Conservation (phyloP, 23 red algal genomes). For the Pyropia haitanensis region DNA sequence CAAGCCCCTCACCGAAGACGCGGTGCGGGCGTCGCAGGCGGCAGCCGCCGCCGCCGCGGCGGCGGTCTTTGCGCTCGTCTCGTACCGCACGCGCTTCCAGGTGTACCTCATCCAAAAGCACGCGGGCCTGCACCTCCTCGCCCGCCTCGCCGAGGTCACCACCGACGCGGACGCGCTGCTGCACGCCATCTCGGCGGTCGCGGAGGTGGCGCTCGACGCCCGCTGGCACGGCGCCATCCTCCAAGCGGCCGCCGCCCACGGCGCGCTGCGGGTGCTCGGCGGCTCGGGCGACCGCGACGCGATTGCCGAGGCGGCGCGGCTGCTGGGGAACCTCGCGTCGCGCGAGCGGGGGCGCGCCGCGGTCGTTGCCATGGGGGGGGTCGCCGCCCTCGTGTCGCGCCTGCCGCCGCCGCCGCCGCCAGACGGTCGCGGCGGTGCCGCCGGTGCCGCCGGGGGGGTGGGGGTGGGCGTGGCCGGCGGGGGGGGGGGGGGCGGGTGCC, state of each 20-base stretch:
- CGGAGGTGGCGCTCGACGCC: slow-evolving; percentile 29
- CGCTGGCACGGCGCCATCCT: slow-evolving; percentile 37
- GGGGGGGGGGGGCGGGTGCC: background rate
- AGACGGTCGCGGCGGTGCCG: background rate
- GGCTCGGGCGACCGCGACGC: slow-evolving; percentile 29
- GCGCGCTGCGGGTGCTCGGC: slow-evolving; percentile 31
- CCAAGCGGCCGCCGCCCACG: slow-evolving; percentile 5
- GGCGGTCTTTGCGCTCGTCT: slow-evolving; percentile 24
- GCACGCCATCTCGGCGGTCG: slow-evolving; percentile 47
- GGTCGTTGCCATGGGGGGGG: slow-evolving; percentile 35
- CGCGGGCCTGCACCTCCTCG: slow-evolving; percentile 18
- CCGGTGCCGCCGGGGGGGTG: background rate
- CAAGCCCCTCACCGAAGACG: background rate
- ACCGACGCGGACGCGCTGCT: slow-evolving; percentile 35
- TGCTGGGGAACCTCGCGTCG: slow-evolving; percentile 42
- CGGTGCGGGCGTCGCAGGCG: slow-evolving; percentile 17
- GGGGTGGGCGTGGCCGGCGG: background rate
- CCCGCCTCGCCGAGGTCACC: slow-evolving; percentile 20
- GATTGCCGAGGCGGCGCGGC: slow-evolving; percentile 35
- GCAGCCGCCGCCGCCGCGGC: slow-evolving; percentile 31
- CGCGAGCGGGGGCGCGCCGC: slow-evolving; percentile 36
- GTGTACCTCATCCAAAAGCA: slow-evolving; percentile 29
- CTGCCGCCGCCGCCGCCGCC: slow-evolving; percentile 1
- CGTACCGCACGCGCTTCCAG: slow-evolving; percentile 36
- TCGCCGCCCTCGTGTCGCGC: slow-evolving; percentile 31